Percentiles rank a stretch among this genome's conserved stretches.
These are phyloP conservation scores for Fusarium tupiense DNA, from an alignment of 2,329 filamentous ascomycete species.

Conservation along the genomic window DNA sequence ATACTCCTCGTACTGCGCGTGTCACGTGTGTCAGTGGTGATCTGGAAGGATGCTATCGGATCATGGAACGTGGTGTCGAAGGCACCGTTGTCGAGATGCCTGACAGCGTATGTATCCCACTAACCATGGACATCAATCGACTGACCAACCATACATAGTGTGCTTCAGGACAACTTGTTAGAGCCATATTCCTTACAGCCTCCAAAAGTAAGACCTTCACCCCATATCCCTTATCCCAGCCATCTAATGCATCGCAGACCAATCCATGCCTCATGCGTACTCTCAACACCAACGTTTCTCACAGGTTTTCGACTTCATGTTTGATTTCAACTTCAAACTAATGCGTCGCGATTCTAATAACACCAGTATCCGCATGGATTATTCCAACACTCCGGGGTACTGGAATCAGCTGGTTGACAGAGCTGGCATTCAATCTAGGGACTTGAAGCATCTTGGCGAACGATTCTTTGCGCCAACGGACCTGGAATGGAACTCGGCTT, in stretches of 20 bases:
- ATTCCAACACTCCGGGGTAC: neutral
- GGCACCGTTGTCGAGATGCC: slow-evolving; percentile 22
- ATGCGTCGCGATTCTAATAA: neutral
- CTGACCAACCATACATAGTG: neutral
- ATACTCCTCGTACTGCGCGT: slow-evolving; percentile 20
- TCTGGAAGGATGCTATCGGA: slow-evolving; percentile 5
- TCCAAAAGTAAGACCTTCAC: neutral
- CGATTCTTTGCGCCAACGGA: neutral
- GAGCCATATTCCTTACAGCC: neutral
- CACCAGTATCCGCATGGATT: neutral
- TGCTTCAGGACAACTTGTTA: slow-evolving; percentile 2
- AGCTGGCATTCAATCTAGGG: neutral
- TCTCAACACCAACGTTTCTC: neutral
- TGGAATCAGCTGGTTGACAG: neutral
- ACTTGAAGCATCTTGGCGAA: neutral
- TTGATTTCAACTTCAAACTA: neutral
- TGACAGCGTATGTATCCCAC: neutral
- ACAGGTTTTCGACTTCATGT: slow-evolving; percentile 2
- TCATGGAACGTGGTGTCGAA: slow-evolving; percentile 11
- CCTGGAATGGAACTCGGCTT: neutral
- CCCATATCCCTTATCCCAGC: neutral
- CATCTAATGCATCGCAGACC: neutral
- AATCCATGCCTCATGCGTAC: neutral
- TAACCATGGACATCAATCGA: neutral
- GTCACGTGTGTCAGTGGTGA: slow-evolving; percentile 2